Percentiles rank a stretch among this genome's conserved stretches.
phyloP scores from a whole-genome alignment of 305 asterid genomes.

The Plantago rigida region DNA sequence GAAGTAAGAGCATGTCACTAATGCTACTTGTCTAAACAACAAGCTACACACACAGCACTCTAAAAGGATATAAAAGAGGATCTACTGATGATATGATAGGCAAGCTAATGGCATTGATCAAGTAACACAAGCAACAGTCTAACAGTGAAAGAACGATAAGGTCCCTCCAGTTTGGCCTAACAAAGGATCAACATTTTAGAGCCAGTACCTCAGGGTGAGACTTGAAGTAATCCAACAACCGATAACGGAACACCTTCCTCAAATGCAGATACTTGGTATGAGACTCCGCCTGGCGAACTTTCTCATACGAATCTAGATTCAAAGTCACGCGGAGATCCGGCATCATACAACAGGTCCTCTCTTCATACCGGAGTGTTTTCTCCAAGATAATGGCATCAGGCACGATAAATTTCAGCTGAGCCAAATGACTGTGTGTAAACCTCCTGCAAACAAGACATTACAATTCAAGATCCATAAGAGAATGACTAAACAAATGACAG shows the following conservation, averaged over 20 bases:
- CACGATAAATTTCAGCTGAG: conserved; percentile 69
- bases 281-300: conserved; percentile 34
- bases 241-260: conserved; percentile 52
- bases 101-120: too few species aligned
- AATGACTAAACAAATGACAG: background rate
- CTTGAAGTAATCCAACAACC: conserved; percentile 46
- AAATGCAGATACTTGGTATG: conserved; percentile 39
- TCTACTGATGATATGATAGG: too few species aligned
- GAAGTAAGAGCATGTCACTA: too few species aligned
- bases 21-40: too few species aligned
- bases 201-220: conserved; percentile 64
- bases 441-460: conserved; percentile 41
- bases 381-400: conserved; percentile 73
- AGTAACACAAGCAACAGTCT: too few species aligned
- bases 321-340: conserved; percentile 45
- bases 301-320: conserved; percentile 36
- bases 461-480: background rate
- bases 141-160: background rate
- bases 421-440: conserved; percentile 59
- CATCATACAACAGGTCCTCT: conserved; percentile 62
- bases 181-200: background rate
- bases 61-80: too few species aligned
- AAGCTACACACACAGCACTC: too few species aligned
- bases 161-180: background rate
- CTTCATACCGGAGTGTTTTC: conserved; percentile 56